Evolutionary conservation across 768 basidiomycete species (phyloP).

Genomic region (Kondoa subrosea): DNA sequence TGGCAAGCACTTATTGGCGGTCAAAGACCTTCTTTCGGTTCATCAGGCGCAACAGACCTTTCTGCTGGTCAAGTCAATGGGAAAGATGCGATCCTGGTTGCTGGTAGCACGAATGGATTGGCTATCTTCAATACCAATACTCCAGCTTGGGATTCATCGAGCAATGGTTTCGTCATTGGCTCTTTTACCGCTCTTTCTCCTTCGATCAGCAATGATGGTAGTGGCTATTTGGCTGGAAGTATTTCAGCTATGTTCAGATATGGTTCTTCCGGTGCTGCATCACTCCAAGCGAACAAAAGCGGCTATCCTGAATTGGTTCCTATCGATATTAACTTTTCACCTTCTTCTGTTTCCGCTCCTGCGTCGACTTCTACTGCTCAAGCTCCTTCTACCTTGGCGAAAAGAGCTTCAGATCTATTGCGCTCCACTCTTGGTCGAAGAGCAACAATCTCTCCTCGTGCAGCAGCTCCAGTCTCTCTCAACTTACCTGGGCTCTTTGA

Average conservation of each 20-base stretch:
- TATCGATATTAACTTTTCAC: slow-evolving; percentile 20
- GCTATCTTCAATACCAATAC: slow-evolving; percentile 18
- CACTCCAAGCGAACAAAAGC: slow-evolving; percentile 25
- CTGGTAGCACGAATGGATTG: slow-evolving; percentile 17
- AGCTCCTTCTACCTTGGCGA: slow-evolving; percentile 13
- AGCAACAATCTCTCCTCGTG: background rate
- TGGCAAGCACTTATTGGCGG: slow-evolving; percentile 20
- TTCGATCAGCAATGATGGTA: slow-evolving; percentile 9
- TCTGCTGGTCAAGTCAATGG: background rate
- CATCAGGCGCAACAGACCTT: slow-evolving; percentile 6
- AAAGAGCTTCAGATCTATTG: slow-evolving; percentile 36
- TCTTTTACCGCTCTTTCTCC: slow-evolving; percentile 27
- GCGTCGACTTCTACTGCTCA: slow-evolving; percentile 38
- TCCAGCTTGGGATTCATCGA: slow-evolving; percentile 18
- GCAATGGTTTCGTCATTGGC: slow-evolving; percentile 24
- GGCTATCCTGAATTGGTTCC: slow-evolving; percentile 12
- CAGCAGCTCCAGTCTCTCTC: background rate
- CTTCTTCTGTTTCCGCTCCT: slow-evolving; percentile 25
- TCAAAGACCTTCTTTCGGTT: background rate
- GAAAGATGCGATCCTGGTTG: slow-evolving; percentile 13
- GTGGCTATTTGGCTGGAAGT: slow-evolving; percentile 41
- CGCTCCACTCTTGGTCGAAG: slow-evolving; percentile 28
- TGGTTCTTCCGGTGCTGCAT: slow-evolving; percentile 38
- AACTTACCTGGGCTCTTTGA: background rate
- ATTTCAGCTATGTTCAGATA: slow-evolving; percentile 45